These are phyloP conservation scores for Ilyonectria destructans DNA, from an alignment of 2,329 filamentous ascomycete species.

Conservation along the genomic window DNA sequence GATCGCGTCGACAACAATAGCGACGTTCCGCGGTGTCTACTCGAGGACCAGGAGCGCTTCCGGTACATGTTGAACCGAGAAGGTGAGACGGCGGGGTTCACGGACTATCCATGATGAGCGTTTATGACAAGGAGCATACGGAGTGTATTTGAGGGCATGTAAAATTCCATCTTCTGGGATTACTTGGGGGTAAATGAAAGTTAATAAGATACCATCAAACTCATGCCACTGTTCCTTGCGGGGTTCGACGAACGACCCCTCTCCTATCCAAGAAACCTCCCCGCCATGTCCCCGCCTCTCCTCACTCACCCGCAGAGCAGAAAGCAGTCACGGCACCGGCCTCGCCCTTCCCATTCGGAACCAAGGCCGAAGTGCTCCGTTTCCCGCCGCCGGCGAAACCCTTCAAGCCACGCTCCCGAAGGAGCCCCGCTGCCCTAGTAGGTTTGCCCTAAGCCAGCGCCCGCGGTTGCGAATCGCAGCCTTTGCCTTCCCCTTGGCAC, in stretches of 20 bases:
- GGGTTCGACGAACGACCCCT: neutral
- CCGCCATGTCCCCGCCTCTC: neutral
- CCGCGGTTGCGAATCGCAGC: constrained; percentile 13
- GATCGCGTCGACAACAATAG: constrained; percentile 64
- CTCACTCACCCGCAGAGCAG: neutral
- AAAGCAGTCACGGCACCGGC: constrained; percentile 5
- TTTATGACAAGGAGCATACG: constrained; percentile 15
- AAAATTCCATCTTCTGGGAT: neutral
- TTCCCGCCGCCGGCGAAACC: constrained; percentile 9
- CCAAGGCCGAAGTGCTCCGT: constrained; percentile 14
- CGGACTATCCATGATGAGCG: constrained; percentile 58
- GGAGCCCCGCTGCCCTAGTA: constrained; percentile 26
- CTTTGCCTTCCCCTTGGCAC: neutral
- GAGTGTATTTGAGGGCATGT: constrained; percentile 11
- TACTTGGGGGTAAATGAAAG: neutral
- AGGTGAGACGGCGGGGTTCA: constrained; percentile 64
- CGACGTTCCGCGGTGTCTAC: constrained; percentile 69
- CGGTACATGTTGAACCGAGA: constrained; percentile 64
- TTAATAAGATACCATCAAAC: constrained; percentile 8
- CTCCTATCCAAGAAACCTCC: neutral
- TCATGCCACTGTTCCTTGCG: neutral
- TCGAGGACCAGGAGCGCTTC: constrained; percentile 58
- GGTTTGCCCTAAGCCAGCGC: constrained; percentile 23
- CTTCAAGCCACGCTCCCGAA: constrained; percentile 9
- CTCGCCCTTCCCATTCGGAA: constrained; percentile 1